Conservation (phyloP, 1,284 basidiomycete genomes). For the Tilletia setariae region DNA sequence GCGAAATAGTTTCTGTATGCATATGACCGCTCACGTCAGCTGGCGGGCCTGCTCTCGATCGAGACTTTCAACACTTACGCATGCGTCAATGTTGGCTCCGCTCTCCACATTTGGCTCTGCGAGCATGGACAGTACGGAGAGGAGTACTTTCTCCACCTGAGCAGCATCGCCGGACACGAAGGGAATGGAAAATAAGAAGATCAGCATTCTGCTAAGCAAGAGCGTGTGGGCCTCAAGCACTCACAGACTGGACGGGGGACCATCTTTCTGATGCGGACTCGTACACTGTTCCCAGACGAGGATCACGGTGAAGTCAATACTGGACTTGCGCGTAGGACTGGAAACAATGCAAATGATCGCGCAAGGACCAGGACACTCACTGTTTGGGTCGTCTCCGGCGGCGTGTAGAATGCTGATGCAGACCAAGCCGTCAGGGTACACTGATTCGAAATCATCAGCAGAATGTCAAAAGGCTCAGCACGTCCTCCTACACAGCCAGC, state of each 20-base stretch:
- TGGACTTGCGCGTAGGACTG: too few relatives aligned
- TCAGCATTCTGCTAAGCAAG: not conserved
- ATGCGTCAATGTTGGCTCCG: conserved; percentile 87
- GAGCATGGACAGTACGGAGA: conserved; percentile 97
- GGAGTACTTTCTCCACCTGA: conserved; percentile 77
- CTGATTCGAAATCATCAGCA: conserved; percentile 56
- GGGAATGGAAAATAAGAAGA: too few relatives aligned
- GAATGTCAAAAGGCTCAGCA: not conserved
- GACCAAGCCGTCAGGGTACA: conserved; percentile 89
- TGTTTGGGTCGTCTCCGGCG: conserved; percentile 78
- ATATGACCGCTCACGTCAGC: too few relatives aligned
- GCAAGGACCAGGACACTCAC: too few relatives aligned
- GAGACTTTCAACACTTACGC: conserved; percentile 44
- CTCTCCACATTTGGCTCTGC: conserved; percentile 99
- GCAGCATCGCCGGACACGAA: too few relatives aligned
- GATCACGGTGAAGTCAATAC: too few relatives aligned
- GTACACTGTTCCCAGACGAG: conserved; percentile 52
- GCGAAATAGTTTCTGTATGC: conserved; percentile 47
- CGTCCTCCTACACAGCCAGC: not conserved
- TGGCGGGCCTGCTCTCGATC: too few relatives aligned
- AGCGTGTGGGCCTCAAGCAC: not conserved
- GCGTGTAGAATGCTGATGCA: conserved; percentile 98
- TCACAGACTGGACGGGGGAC: conserved; percentile 83
- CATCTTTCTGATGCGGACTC: conserved; percentile 94
- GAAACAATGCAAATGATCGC: too few relatives aligned